These are phyloP conservation scores for Leccinum boreale DNA, from an alignment of 768 basidiomycete species.

Conservation along the genomic window DNA sequence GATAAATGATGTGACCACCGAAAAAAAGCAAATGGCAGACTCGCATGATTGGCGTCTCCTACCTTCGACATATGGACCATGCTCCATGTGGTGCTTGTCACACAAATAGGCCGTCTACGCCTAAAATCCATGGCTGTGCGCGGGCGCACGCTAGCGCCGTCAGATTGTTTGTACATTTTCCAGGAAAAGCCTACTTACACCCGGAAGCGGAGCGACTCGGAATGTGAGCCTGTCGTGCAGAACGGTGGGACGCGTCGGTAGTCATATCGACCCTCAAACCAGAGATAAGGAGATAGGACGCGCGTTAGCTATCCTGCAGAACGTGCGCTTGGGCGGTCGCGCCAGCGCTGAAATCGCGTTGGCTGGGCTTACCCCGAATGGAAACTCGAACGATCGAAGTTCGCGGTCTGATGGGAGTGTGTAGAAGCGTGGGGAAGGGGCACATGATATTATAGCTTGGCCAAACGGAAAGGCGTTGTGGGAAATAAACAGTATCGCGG, in stretches of 20 bases:
- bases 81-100: background rate
- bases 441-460: background rate
- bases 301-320: constrained; percentile 2
- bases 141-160: background rate
- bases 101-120: background rate
- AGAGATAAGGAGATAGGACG: background rate
- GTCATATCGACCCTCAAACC: background rate
- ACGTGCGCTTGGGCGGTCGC: background rate
- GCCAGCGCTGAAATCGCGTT: background rate
- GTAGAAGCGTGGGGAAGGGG: constrained; percentile 17
- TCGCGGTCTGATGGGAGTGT: constrained; percentile 3
- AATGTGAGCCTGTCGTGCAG: background rate
- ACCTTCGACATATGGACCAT: background rate
- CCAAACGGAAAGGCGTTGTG: background rate
- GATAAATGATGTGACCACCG: background rate
- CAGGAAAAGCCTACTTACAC: background rate
- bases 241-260: background rate
- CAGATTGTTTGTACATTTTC: background rate
- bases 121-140: background rate
- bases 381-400: constrained; percentile 13
- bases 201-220: background rate
- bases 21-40: background rate
- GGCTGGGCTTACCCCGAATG: constrained; percentile 1
- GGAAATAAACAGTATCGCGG: background rate
- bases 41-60: background rate